These are phyloP conservation scores for Sphaerulina vaccinii DNA, from an alignment of 2,329 filamentous ascomycete species.

Conservation along the genomic window DNA sequence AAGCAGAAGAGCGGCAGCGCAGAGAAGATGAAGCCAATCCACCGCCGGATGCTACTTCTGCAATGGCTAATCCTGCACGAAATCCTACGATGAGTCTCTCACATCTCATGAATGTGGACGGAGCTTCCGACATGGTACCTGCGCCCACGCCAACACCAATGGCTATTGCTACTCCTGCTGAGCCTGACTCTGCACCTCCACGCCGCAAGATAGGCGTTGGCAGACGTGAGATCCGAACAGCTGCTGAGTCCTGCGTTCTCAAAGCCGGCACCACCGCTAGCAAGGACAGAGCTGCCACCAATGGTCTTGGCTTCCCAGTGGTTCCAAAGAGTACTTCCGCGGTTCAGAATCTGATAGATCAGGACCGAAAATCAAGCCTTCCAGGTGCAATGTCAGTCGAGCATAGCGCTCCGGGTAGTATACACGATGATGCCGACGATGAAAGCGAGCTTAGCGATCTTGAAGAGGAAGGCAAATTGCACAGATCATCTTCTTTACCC, in stretches of 20 bases:
- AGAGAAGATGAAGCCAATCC: slow-evolving; percentile 30
- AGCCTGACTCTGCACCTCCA: slow-evolving; percentile 23
- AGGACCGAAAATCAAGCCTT: slow-evolving; percentile 15
- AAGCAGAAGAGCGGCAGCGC: slow-evolving; percentile 38
- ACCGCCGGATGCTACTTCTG: slow-evolving; percentile 17
- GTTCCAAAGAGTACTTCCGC: not conserved
- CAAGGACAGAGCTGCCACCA: slow-evolving; percentile 15
- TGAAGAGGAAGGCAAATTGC: slow-evolving; percentile 39
- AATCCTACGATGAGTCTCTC: slow-evolving; percentile 37
- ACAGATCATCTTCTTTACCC: not conserved
- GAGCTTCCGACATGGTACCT: slow-evolving; percentile 22
- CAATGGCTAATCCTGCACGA: slow-evolving; percentile 25
- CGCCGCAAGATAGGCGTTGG: slow-evolving; percentile 58
- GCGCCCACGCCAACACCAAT: not conserved
- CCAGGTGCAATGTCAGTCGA: slow-evolving; percentile 39
- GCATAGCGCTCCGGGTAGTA: slow-evolving; percentile 57
- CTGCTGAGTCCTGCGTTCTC: slow-evolving; percentile 57
- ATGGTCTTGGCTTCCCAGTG: not conserved
- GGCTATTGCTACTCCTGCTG: not conserved
- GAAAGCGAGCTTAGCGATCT: slow-evolving; percentile 57
- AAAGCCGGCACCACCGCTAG: slow-evolving; percentile 23
- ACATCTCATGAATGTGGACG: slow-evolving; percentile 39
- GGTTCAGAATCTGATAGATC: slow-evolving; percentile 34
- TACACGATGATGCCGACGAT: slow-evolving; percentile 55
- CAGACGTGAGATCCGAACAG: slow-evolving; percentile 57